A percentile compares a stretch with the other conserved stretches of the same genome.
phyloP scores from a whole-genome alignment of 176 grass and related monocot genomes.

The Chloris gayana region DNA sequence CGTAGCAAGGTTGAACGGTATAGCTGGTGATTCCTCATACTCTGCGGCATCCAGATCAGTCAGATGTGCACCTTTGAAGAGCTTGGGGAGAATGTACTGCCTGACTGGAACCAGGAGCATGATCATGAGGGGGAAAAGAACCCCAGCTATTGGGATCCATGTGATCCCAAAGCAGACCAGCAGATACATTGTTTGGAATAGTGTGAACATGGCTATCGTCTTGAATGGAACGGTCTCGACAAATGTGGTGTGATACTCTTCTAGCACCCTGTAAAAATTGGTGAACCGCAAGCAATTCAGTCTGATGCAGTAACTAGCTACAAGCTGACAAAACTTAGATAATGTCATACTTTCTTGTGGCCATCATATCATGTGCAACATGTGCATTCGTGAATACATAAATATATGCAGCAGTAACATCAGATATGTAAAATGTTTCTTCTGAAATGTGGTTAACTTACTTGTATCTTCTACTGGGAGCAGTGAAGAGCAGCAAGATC shows the following conservation, averaged over 20 bases:
- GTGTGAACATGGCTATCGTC: constrained; percentile 85
- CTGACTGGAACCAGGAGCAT: constrained; percentile 95
- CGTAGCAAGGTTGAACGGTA: constrained; percentile 69
- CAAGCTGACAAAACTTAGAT: neutral
- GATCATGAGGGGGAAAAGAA: constrained; percentile 99
- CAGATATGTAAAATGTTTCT: neutral
- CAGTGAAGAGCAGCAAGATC: constrained; percentile 92
- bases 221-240: constrained; percentile 98
- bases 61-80: constrained; percentile 98
- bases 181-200: constrained; percentile 85
- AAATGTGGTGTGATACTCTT: constrained; percentile 90
- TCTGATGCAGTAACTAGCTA: neutral
- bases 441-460: constrained; percentile 42
- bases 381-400: neutral
- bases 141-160: constrained; percentile 96
- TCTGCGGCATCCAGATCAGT: constrained; percentile 89
- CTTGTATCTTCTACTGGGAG: constrained; percentile 97
- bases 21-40: constrained; percentile 87
- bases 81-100: constrained; percentile 91
- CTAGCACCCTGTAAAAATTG: constrained; percentile 75
- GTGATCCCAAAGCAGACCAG: constrained; percentile 97
- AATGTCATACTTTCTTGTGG: constrained; percentile 5
- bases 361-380: neutral
- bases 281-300: constrained; percentile 29
- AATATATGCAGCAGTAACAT: neutral